phyloP scores from a whole-genome alignment of 345 rosid genomes.

The Eucalyptus sp. region DNA sequence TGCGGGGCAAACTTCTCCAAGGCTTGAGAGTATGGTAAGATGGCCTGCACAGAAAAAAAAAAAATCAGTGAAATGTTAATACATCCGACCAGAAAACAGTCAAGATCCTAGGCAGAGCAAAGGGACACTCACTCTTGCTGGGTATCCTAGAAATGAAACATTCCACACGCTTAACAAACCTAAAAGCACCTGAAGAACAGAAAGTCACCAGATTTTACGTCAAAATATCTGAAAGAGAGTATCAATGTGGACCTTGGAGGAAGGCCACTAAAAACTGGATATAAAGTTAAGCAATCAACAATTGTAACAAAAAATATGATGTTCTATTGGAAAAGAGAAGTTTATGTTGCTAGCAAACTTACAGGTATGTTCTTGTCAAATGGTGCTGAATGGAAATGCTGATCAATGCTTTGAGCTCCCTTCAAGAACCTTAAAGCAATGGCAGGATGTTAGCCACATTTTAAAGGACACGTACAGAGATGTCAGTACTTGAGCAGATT shows the following conservation, averaged over 20 bases:
- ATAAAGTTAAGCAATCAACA: neutral
- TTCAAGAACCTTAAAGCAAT: constrained; percentile 56
- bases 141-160: constrained; percentile 85
- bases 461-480: neutral
- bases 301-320: neutral
- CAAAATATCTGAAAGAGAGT: neutral
- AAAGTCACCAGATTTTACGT: neutral
- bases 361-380: constrained; percentile 85
- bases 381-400: constrained; percentile 63
- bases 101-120: neutral
- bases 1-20: constrained; percentile 95
- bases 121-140: constrained; percentile 63
- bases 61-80: neutral
- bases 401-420: constrained; percentile 91
- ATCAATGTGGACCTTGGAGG: neutral
- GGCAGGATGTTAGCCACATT: neutral
- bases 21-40: constrained; percentile 92
- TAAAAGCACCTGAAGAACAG: constrained; percentile 55
- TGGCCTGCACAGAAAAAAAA: constrained; percentile 49
- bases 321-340: neutral
- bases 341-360: constrained; percentile 13
- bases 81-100: neutral
- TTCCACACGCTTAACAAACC: constrained; percentile 94
- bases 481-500: neutral
- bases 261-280: neutral